A percentile compares a stretch with the other conserved stretches of the same genome.
phyloP scores from a whole-genome alignment of 2,329 filamentous ascomycete species.

The Colletotrichum abscissum region DNA sequence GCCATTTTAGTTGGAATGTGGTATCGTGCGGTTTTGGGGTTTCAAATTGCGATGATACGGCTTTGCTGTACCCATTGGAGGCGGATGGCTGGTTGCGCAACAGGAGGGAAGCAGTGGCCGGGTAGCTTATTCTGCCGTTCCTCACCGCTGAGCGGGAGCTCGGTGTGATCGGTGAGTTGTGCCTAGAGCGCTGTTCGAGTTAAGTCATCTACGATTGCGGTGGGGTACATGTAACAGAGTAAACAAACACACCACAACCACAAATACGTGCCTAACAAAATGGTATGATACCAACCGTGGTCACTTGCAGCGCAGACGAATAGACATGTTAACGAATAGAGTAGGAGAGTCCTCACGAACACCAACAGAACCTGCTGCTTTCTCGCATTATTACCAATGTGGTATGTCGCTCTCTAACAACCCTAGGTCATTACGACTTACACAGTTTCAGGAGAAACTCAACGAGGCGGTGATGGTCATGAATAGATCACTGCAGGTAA shows the following conservation, averaged over 20 bases:
- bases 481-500: conserved; percentile 90
- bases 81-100: neutral
- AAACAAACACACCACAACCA: conserved; percentile 22
- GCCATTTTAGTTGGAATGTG: conserved; percentile 66
- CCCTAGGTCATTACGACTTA: conserved; percentile 23
- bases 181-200: neutral
- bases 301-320: neutral
- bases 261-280: conserved; percentile 15
- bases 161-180: conserved; percentile 23
- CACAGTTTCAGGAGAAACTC: conserved; percentile 81
- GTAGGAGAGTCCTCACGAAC: conserved; percentile 95
- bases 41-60: neutral
- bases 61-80: neutral
- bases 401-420: conserved; percentile 64
- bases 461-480: conserved; percentile 93
- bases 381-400: conserved; percentile 98
- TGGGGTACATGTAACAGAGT: neutral
- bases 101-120: conserved; percentile 13
- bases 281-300: conserved; percentile 12
- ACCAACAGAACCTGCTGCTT: conserved; percentile 93
- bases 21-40: neutral
- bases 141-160: conserved; percentile 21
- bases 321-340: neutral
- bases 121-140: conserved; percentile 30
- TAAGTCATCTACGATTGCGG: neutral